phyloP scores from a whole-genome alignment of 148 eudicot genomes.

The Fagopyrum tataricum region DNA sequence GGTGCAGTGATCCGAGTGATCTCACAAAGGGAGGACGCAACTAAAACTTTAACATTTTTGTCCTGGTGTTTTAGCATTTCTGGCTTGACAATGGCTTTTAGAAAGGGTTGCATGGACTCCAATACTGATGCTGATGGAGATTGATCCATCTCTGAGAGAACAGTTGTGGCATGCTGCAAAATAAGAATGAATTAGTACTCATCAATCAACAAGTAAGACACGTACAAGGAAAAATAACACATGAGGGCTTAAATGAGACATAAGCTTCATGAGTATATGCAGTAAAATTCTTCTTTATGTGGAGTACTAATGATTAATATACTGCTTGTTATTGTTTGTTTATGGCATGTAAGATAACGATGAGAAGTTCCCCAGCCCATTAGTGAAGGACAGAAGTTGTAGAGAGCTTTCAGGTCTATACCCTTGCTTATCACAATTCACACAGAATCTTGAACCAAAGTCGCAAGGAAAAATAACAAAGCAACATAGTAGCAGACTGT shows the following conservation, averaged over 20 bases:
- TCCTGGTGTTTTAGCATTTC: constrained; percentile 85
- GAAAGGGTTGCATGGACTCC: constrained; percentile 79
- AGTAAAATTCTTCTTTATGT: neutral
- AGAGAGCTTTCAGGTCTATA: neutral
- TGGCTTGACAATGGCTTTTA: constrained; percentile 72
- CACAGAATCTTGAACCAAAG: neutral
- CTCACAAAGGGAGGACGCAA: constrained; percentile 92
- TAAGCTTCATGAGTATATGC: neutral
- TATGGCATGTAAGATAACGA: neutral
- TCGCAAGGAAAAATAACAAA: neutral
- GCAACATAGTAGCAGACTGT: neutral
- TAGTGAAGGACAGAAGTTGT: neutral
- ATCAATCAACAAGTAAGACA: constrained; percentile 5
- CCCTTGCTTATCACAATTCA: neutral
- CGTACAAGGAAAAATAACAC: neutral
- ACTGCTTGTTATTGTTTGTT: neutral
- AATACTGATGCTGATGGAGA: constrained; percentile 53
- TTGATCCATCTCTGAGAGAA: constrained; percentile 82
- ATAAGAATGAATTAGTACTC: neutral
- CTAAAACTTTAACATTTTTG: constrained; percentile 71
- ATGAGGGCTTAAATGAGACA: neutral
- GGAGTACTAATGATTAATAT: neutral
- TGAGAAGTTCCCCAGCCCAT: neutral
- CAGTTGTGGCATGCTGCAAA: constrained; percentile 63
- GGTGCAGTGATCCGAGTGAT: constrained; percentile 98